Percentiles rank a stretch among this genome's conserved stretches.
Conservation (phyloP, 176 grass and related monocot genomes). For the Oryza longistaminata region DNA sequence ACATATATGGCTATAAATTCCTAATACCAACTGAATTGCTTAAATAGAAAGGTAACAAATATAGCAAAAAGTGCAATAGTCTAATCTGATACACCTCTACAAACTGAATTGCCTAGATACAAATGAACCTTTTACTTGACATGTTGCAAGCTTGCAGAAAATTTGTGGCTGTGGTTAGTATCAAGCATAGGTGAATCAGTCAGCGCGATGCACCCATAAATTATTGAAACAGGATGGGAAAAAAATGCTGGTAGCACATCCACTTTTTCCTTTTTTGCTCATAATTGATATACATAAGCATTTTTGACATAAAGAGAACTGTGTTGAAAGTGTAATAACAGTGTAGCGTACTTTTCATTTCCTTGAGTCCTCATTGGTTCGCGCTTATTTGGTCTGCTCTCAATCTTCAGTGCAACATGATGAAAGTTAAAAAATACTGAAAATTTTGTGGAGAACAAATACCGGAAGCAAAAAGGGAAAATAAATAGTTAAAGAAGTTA, state of each 20-base stretch:
- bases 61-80: background rate
- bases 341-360: conserved; percentile 41
- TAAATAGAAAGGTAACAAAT: background rate
- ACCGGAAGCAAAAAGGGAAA: background rate
- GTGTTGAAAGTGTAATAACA: background rate
- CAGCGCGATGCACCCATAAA: background rate
- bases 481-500: background rate
- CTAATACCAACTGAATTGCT: background rate
- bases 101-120: background rate
- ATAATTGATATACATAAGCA: background rate
- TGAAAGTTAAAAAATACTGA: conserved; percentile 7
- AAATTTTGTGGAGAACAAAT: background rate
- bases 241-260: background rate
- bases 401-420: conserved; percentile 46
- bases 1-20: too few relatives aligned
- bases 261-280: background rate
- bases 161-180: background rate
- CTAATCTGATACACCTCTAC: background rate
- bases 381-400: conserved; percentile 54
- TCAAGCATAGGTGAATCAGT: background rate
- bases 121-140: background rate
- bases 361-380: conserved; percentile 57
- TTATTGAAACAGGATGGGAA: background rate
- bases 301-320: background rate
- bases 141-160: background rate